phyloP scores from a whole-genome alignment of 768 basidiomycete species.

The Cubamyces sp. region DNA sequence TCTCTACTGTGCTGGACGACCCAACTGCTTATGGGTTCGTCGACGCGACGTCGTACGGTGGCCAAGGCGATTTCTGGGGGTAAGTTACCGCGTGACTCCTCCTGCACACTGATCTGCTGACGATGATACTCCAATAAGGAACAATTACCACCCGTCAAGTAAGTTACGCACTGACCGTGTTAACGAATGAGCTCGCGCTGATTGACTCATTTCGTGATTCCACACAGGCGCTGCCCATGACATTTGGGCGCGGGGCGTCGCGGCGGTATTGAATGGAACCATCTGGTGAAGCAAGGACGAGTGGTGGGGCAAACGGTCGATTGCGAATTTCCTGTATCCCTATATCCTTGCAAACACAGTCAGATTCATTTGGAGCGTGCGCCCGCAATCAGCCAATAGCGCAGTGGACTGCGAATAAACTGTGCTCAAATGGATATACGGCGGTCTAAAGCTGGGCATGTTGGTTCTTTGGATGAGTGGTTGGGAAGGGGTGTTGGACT shows the following conservation, averaged over 20 bases:
- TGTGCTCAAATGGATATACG: too few relatives aligned
- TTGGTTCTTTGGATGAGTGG: too few relatives aligned
- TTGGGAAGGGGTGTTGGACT: too few relatives aligned
- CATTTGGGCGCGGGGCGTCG: slow-evolving; percentile 32
- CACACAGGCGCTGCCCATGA: slow-evolving; percentile 31
- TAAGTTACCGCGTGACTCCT: slow-evolving; percentile 32
- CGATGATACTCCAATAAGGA: slow-evolving; percentile 36
- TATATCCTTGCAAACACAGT: too few relatives aligned
- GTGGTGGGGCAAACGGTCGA: too few relatives aligned
- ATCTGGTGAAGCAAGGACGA: slow-evolving; percentile 23
- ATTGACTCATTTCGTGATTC: too few relatives aligned
- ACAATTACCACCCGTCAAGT: slow-evolving; percentile 60
- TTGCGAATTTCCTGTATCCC: too few relatives aligned
- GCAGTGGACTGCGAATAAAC: too few relatives aligned
- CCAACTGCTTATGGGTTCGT: slow-evolving; percentile 57
- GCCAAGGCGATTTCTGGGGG: slow-evolving; percentile 57
- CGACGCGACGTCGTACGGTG: slow-evolving; percentile 54
- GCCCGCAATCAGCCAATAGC: too few relatives aligned
- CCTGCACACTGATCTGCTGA: not conserved
- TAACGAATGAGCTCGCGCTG: not conserved
- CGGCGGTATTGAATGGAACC: slow-evolving; percentile 27
- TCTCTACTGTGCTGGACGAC: slow-evolving; percentile 51
- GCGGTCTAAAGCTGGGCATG: too few relatives aligned
- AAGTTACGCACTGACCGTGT: not conserved
- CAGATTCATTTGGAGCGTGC: too few relatives aligned